Conservation (phyloP, 306 rosid species). For the Castanea crenata region DNA sequence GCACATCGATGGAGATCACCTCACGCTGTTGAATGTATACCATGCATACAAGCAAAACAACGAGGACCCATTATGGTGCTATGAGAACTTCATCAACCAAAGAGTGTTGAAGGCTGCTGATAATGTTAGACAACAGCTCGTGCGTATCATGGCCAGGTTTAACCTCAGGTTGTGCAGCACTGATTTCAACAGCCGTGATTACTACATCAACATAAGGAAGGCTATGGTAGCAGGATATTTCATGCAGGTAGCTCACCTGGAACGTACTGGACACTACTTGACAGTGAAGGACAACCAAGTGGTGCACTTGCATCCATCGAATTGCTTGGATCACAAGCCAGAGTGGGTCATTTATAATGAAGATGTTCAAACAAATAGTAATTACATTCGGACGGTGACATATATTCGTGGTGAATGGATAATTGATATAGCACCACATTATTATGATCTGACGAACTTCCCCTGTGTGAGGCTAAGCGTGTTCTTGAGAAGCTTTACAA, state of each 20-base stretch:
- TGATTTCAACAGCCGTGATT: conserved; percentile 82
- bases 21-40: conserved; percentile 88
- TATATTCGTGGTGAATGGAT: conserved; percentile 92
- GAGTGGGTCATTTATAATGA: conserved; percentile 95
- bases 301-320: conserved; percentile 94
- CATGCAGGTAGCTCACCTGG: conserved; percentile 98
- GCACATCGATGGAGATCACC: conserved; percentile 96
- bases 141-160: conserved; percentile 80
- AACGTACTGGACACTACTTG: conserved; percentile 52
- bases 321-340: conserved; percentile 95
- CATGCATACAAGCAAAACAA: conserved; percentile 94
- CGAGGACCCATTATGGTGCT: conserved; percentile 94
- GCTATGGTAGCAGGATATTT: conserved; percentile 95
- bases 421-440: conserved; percentile 79
- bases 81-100: conserved; percentile 74
- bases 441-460: conserved; percentile 77
- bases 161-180: conserved; percentile 88
- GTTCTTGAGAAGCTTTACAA: conserved; percentile 83
- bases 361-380: conserved; percentile 77
- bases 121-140: conserved; percentile 85
- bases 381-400: conserved; percentile 87
- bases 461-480: conserved; percentile 89
- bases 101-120: conserved; percentile 88
- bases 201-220: conserved; percentile 85
- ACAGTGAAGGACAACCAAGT: conserved; percentile 96